Base-by-base conservation (phyloP, 371 early-diverging fungal species). In the Basidiobolus meristosporus region DNA sequence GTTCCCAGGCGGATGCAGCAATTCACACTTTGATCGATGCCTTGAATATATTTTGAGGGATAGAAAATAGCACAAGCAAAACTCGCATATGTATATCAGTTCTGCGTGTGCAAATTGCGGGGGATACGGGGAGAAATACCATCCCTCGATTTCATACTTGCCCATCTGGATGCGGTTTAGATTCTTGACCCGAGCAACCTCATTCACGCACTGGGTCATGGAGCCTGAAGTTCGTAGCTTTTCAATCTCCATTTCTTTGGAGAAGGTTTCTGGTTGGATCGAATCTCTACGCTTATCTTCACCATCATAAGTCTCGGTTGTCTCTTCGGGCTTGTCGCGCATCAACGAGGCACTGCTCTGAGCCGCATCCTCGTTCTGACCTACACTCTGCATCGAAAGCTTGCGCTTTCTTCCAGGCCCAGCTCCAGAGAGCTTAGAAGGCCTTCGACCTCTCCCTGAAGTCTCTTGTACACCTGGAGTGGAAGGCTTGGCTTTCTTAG, bases 61-160 rank as follows among this genome's bases (percentile, higher is more conserved):
- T 2, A 63, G 65, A 50, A 86, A 89, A 44, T 79, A 89, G 34
- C 63, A 70, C 9, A 97, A 49, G 53, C 98, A 97, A 46, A 85
- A 93, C 50, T 91, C 89, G 53, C 98, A 97, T 31, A 97, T 70
- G 50, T 82, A 87, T 5, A 96, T 59, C n/a, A 63, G 57, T 9
- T 65, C 62, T n/a, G 69, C 63, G 36, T 79, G 62, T 4, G 82
- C 68, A 43, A 77, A 76, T 45, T 84, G 84, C 31, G 65, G 62
- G 1, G 95, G 95, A 47, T 92, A 96, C 0, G 97, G 93, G 19
- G 90, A 86, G 63, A 95, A 91, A 57, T 98, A 97, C 98, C 98
- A 99, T 0, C 98, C 70, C 49, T 97, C 91, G 11, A 98, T 76
- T 54, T 82, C 73, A 56, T 85, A 77, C 50, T 82, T 72, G 21